Conservation (phyloP, 306 rosid species). For the Citrullus mucosospermus region DNA sequence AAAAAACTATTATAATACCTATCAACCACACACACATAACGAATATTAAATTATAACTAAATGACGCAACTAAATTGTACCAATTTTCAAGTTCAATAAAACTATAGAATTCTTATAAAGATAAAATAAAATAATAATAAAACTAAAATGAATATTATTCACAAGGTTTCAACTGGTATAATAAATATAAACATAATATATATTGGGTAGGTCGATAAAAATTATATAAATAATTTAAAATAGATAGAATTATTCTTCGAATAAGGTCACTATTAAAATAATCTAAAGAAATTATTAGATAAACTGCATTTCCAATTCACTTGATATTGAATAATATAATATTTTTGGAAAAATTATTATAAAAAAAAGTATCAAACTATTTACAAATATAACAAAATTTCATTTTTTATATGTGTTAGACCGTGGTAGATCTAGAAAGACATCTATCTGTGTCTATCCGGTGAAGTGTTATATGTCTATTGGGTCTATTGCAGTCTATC, state of each 20-base stretch:
- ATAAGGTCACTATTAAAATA: neutral
- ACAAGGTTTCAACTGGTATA: neutral
- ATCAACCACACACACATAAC: neutral
- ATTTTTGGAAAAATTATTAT: neutral
- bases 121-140: neutral
- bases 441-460: no score
- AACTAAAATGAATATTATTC: neutral
- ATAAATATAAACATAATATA: neutral
- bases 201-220: neutral
- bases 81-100: neutral
- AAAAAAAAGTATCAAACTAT: no score
- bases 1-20: neutral
- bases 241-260: neutral
- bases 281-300: neutral
- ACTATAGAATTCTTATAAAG: no score
- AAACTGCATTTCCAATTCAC: neutral
- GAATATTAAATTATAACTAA: neutral
- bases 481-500: no score
- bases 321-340: no score
- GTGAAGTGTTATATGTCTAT: no score
- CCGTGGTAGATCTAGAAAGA: no score
- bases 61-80: neutral
- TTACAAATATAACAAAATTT: no score
- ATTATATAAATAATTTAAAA: neutral
- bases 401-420: no score